Evolutionary conservation across 2,329 filamentous ascomycete species (phyloP).

Genomic region (Akanthomyces lecanii): DNA sequence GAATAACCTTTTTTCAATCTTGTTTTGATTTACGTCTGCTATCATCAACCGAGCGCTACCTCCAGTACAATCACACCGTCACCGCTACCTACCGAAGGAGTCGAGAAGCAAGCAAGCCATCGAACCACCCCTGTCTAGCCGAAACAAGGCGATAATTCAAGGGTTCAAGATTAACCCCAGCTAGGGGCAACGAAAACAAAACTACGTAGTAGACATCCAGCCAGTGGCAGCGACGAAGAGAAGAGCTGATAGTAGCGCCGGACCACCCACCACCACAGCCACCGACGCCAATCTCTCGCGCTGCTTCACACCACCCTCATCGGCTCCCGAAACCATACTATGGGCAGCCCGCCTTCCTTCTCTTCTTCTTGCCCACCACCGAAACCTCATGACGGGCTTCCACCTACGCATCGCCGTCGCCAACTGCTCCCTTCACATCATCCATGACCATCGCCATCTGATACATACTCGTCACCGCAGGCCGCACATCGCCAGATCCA

Average conservation of each 20-base stretch:
- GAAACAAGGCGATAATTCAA: constrained; percentile 7
- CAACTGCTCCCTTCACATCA: constrained; percentile 42
- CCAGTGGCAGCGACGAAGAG: background rate
- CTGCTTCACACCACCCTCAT: background rate
- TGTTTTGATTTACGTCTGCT: background rate
- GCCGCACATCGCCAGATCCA: constrained; percentile 42
- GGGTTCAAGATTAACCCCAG: constrained; percentile 1
- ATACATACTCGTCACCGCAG: constrained; percentile 34
- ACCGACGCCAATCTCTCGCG: constrained; percentile 7
- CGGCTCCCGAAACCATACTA: background rate
- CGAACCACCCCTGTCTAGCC: constrained; percentile 4
- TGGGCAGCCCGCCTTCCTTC: background rate
- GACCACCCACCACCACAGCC: constrained; percentile 5
- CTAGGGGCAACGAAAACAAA: constrained; percentile 2
- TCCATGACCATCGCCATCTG: constrained; percentile 41
- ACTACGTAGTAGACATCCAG: background rate
- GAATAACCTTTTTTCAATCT: background rate
- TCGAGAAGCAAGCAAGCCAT: background rate
- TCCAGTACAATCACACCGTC: background rate
- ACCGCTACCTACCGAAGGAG: background rate
- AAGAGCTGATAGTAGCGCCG: background rate
- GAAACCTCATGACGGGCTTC: constrained; percentile 43
- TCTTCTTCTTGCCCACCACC: background rate
- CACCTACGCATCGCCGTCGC: constrained; percentile 45
- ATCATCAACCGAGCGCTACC: background rate